Percentiles rank a stretch among this genome's conserved stretches.
Evolutionary conservation across 345 rosid species (phyloP).

Genomic region (Physaria fendleri): DNA sequence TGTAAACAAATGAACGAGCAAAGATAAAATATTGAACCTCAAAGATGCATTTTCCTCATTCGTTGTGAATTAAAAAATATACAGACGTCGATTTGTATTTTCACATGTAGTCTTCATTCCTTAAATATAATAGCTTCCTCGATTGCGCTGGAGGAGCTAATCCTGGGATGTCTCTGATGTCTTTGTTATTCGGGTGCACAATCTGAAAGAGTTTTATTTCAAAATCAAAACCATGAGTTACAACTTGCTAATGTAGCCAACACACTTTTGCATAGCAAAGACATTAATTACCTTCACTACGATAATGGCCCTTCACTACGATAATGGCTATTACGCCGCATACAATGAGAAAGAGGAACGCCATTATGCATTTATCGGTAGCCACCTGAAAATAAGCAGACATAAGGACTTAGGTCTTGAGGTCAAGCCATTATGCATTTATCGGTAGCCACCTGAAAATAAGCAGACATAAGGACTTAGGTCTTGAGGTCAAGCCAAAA

Average conservation of each 20-base stretch:
- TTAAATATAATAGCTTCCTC: constrained; percentile 66
- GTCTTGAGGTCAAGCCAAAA: no score
- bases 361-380: constrained; percentile 97
- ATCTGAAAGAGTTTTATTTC: constrained; percentile 44
- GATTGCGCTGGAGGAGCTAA: constrained; percentile 96
- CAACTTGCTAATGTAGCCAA: constrained; percentile 10
- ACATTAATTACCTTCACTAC: constrained; percentile 86
- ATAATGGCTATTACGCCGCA: constrained; percentile 92
- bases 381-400: constrained; percentile 57
- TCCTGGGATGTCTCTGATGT: constrained; percentile 95
- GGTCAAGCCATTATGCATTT: constrained; percentile 68
- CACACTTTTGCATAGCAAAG: constrained; percentile 5
- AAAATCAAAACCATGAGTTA: neutral
- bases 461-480: no score
- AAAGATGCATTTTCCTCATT: constrained; percentile 17
- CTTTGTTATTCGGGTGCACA: constrained; percentile 82
- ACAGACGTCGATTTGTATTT: constrained; percentile 9
- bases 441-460: constrained; percentile 86
- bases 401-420: neutral
- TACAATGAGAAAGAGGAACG: constrained; percentile 80
- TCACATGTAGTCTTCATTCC: constrained; percentile 31
- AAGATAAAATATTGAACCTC: constrained; percentile 13
- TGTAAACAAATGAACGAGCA: constrained; percentile 4
- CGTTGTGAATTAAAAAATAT: constrained; percentile 13
- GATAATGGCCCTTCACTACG: no score